Evolutionary conservation across 2,329 filamentous ascomycete genomes (phyloP), one percentile per base, ranked within the genome.

Genomic region (Fusarium sp.): DNA sequence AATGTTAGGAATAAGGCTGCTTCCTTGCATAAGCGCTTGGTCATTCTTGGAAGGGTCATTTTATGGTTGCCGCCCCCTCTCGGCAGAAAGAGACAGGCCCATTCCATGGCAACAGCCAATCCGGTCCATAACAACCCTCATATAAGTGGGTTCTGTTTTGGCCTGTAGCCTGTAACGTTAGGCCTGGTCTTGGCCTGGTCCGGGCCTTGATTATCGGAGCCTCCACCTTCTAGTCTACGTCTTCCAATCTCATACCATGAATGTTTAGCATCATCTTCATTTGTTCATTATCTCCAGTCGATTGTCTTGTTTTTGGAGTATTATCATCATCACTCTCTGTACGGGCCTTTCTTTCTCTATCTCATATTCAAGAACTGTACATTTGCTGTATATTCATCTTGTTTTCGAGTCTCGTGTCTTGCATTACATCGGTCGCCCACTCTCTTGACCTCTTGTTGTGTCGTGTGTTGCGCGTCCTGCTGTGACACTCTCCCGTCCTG

Each of bases 391-490:
- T 30, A n/a, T 41, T 19, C 32, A 22, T 11, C 22, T 32, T 20
- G 20, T 19, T 30, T 30, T 48, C 30, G 28, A 52, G 26, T 53
- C 32, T n/a, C 30, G 44, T 54, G 22, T 15, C 32, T 39, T 43
- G 19, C 45, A 45, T 59, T 68, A 51, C 51, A 45, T 48, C 46
- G 46, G n/a, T 37, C 35, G 35, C 8, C 56, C 55, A 43, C 17
- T 28, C 54, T 37, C 35, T 15, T 17, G 35, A 37, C 48, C 32
- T 44, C 35, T 50, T 37, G 43, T 62, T 60, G 51, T 44, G 33
- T 41, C 44, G 50, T 41, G 37, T 56, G 49, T 19, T 68, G 65
- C 65, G 51, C 55, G 61, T 69, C 14, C 65, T 69, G 55, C 24
- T 32, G 55, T 68, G 43, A 30, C 60, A 68, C 65, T 48, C 56